phyloP scores from a whole-genome alignment of 495 filamentous ascomycete species.

The Aspergillus kassunensis region DNA sequence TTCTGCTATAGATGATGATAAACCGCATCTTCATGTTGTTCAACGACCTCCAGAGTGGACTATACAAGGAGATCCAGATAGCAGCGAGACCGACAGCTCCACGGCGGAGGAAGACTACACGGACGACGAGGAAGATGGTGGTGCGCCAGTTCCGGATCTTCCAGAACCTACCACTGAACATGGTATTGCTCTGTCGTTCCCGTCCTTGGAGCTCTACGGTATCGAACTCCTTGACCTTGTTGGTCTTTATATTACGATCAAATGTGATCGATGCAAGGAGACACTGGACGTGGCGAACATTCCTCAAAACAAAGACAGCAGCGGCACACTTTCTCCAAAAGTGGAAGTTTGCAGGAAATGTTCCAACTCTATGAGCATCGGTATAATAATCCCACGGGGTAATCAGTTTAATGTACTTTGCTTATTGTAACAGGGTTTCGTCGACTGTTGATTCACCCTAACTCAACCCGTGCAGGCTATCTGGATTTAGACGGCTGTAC shows the following conservation, averaged over 20 bases:
- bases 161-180: constrained; percentile 39
- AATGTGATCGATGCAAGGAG: constrained; percentile 83
- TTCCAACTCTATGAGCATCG: constrained; percentile 60
- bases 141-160: constrained; percentile 32
- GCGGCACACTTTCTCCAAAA: constrained; percentile 27
- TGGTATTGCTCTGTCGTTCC: constrained; percentile 79
- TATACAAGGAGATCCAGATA: constrained; percentile 35
- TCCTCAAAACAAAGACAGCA: constrained; percentile 41
- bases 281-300: constrained; percentile 67
- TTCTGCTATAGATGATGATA: constrained; percentile 34
- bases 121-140: constrained; percentile 45
- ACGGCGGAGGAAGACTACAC: constrained; percentile 41
- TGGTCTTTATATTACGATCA: constrained; percentile 66
- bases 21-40: constrained; percentile 68
- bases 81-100: constrained; percentile 33
- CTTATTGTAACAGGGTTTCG: constrained; percentile 53
- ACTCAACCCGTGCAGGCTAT: constrained; percentile 75
- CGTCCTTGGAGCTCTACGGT: constrained; percentile 72
- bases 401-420: too few species aligned
- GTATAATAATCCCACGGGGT: constrained; percentile 20
- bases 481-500: constrained; percentile 78
- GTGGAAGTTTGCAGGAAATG: constrained; percentile 72
- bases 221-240: constrained; percentile 76
- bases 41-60: constrained; percentile 82
- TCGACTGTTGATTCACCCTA: constrained; percentile 70